A percentile compares a stretch with the other conserved stretches of the same genome.
These are phyloP conservation scores for Cordyceps farinosa DNA, from an alignment of 2,329 filamentous ascomycete species.

Conservation along the genomic window DNA sequence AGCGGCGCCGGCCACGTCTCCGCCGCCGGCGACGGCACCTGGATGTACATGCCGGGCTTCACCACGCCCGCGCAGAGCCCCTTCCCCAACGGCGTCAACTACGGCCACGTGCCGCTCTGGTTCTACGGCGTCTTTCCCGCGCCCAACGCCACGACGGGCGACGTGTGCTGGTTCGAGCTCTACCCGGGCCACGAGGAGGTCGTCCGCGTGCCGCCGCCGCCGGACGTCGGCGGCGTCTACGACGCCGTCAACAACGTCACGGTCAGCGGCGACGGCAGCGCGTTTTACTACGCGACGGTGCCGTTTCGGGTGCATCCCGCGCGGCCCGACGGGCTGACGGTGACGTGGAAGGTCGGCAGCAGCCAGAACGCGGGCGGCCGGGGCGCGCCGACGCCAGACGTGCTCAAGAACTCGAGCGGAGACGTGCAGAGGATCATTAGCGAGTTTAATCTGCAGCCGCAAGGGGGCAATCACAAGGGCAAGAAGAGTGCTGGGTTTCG, in stretches of 20 bases:
- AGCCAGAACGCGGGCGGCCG: neutral
- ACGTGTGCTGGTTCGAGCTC: slow-evolving; percentile 6
- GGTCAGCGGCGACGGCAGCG: neutral
- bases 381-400: neutral
- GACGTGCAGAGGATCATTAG: neutral
- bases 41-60: slow-evolving; percentile 11
- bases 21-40: slow-evolving; percentile 10
- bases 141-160: slow-evolving; percentile 4
- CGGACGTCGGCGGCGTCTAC: neutral
- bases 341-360: slow-evolving; percentile 2
- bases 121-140: slow-evolving; percentile 4
- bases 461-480: neutral
- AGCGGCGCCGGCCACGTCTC: neutral
- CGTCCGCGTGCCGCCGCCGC: neutral
- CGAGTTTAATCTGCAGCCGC: neutral
- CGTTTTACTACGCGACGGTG: slow-evolving; percentile 5
- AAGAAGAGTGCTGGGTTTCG: neutral
- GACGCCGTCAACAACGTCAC: neutral
- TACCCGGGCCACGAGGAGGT: slow-evolving; percentile 1
- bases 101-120: neutral
- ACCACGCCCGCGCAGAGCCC: neutral
- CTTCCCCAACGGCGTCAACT: slow-evolving; percentile 5
- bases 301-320: slow-evolving; percentile 1
- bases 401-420: neutral
- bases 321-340: neutral